Conservation (phyloP, 257 asterid genomes). For the Lavandula angustifolia region DNA sequence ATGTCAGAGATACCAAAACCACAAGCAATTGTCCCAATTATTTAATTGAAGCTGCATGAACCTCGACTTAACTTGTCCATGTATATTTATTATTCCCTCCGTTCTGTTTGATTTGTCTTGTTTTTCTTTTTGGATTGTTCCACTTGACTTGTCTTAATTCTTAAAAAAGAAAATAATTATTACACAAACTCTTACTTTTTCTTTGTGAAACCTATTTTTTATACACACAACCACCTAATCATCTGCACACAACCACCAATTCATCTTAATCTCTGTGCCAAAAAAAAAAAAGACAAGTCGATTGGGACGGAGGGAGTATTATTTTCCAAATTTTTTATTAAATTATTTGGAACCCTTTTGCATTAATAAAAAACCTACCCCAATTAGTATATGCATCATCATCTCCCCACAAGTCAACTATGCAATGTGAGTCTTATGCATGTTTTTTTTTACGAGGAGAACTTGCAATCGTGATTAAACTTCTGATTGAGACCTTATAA, state of each 20-base stretch:
- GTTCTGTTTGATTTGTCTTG: too few species aligned
- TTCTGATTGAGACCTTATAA: neutral
- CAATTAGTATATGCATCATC: constrained; percentile 42
- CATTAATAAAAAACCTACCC: constrained; percentile 53
- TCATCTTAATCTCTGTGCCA: too few species aligned
- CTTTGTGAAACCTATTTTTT: too few species aligned
- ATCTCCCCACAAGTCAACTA: constrained; percentile 37
- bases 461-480: too few species aligned
- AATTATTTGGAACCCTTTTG: constrained; percentile 19
- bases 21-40: constrained; percentile 46
- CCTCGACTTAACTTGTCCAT: constrained; percentile 35
- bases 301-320: too few species aligned
- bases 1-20: constrained; percentile 66
- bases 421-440: constrained; percentile 37
- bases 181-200: too few species aligned
- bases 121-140: too few species aligned
- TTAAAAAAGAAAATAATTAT: too few species aligned
- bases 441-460: constrained; percentile 25
- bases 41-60: constrained; percentile 18
- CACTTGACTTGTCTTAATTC: too few species aligned
- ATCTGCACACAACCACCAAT: too few species aligned
- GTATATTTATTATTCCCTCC: neutral
- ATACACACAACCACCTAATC: too few species aligned
- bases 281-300: too few species aligned
- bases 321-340: neutral